Evolutionary conservation across 495 filamentous ascomycete species (phyloP).

Genomic region (Staphylotrichum longicolle): DNA sequence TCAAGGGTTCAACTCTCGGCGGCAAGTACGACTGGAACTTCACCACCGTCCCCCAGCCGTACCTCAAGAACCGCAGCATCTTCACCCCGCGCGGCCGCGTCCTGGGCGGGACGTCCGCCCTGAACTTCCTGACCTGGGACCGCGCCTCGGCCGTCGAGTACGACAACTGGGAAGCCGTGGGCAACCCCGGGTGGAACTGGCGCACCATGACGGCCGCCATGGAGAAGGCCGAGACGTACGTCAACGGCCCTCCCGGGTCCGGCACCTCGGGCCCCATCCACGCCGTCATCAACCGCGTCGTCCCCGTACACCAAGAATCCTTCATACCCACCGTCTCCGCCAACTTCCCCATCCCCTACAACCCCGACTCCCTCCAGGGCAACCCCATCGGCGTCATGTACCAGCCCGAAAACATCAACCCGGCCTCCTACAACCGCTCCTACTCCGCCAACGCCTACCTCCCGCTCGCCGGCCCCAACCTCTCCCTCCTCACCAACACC

Average conservation of each 20-base stretch:
- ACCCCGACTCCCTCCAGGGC: constrained; percentile 38
- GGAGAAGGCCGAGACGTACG: constrained; percentile 1
- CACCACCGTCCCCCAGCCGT: constrained; percentile 44
- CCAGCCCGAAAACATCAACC: constrained; percentile 42
- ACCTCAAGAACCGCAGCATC: constrained; percentile 33
- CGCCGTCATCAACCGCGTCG: constrained; percentile 34
- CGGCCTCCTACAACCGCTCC: constrained; percentile 37
- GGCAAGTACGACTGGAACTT: constrained; percentile 54
- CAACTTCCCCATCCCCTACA: constrained; percentile 32
- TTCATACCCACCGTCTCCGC: constrained; percentile 34
- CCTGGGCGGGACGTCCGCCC: constrained; percentile 44
- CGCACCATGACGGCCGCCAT: constrained; percentile 40
- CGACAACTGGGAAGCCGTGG: constrained; percentile 57
- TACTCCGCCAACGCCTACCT: constrained; percentile 38
- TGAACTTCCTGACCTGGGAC: constrained; percentile 52
- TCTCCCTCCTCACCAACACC: constrained; percentile 25
- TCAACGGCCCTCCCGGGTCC: neutral
- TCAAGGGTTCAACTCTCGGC: constrained; percentile 42
- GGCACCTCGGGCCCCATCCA: constrained; percentile 34
- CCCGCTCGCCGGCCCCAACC: constrained; percentile 24
- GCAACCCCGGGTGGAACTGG: constrained; percentile 57
- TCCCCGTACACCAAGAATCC: constrained; percentile 28
- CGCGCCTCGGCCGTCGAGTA: constrained; percentile 54
- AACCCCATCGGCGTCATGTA: constrained; percentile 39
- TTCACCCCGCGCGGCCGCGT: constrained; percentile 48